A percentile compares a stretch with the other conserved stretches of the same genome.
phyloP scores from a whole-genome alignment of 805 yeast genomes.

The Yarrowia sp. region DNA sequence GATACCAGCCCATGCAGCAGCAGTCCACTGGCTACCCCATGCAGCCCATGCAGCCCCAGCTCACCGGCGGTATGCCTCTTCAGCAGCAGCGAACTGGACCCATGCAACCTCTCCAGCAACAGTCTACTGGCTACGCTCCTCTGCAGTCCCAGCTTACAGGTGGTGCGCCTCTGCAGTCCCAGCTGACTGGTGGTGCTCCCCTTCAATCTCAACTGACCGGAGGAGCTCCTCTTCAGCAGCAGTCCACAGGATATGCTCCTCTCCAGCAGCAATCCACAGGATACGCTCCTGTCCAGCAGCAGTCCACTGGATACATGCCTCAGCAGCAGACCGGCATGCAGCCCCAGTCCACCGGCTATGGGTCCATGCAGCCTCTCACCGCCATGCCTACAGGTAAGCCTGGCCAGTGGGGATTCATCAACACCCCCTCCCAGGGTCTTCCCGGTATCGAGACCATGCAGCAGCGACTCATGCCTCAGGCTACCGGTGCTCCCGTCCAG shows the following conservation, averaged over 20 bases:
- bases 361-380: slow-evolving; percentile 48
- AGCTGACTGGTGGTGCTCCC: slow-evolving; percentile 58
- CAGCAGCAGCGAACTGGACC: slow-evolving; percentile 49
- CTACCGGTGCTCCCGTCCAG: slow-evolving; percentile 47
- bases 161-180: slow-evolving; percentile 51
- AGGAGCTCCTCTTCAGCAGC: slow-evolving; percentile 47
- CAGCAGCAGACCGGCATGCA: slow-evolving; percentile 37
- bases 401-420: slow-evolving; percentile 81
- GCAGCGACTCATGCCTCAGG: slow-evolving; percentile 68
- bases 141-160: slow-evolving; percentile 56
- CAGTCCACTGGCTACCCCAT: slow-evolving; percentile 45
- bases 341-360: slow-evolving; percentile 57
- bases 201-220: slow-evolving; percentile 48
- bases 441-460: slow-evolving; percentile 74
- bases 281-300: slow-evolving; percentile 49
- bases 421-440: slow-evolving; percentile 71
- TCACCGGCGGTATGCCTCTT: slow-evolving; percentile 45
- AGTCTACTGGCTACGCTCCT: slow-evolving; percentile 52
- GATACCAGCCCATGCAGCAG: slow-evolving; percentile 48
- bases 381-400: slow-evolving; percentile 66
- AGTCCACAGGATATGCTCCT: slow-evolving; percentile 57
- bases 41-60: slow-evolving; percentile 52
- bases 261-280: slow-evolving; percentile 48
- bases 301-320: slow-evolving; percentile 46
- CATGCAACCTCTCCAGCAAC: slow-evolving; percentile 46